phyloP scores from a whole-genome alignment of 306 rosid species.

The Alnus glutinosa region DNA sequence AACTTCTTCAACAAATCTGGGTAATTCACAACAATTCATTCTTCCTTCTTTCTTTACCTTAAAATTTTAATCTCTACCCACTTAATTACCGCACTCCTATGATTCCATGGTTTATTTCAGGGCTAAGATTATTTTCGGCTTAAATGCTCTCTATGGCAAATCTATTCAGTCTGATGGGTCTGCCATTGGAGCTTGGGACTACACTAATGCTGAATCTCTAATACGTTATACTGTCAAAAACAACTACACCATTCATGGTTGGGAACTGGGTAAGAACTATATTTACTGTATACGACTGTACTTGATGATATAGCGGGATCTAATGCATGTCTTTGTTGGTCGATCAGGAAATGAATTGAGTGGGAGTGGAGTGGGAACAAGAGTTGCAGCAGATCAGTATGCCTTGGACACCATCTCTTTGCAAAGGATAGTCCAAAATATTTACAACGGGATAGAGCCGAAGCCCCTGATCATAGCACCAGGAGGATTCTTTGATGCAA shows the following conservation, averaged over 20 bases:
- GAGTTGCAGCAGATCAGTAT: conserved; percentile 66
- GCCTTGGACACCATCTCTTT: conserved; percentile 59
- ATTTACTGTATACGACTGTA: neutral
- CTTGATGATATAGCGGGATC: no score
- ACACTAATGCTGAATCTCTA: conserved; percentile 68
- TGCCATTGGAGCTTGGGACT: conserved; percentile 77
- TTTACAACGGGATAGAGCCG: conserved; percentile 40
- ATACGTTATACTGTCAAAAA: conserved; percentile 70
- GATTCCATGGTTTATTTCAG: conserved; percentile 48
- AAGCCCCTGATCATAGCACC: conserved; percentile 86
- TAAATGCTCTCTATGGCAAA: conserved; percentile 80
- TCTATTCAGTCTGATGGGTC: conserved; percentile 26
- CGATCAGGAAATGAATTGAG: conserved; percentile 77
- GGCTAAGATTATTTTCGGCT: conserved; percentile 79
- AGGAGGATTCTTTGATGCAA: conserved; percentile 83
- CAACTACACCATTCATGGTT: conserved; percentile 72
- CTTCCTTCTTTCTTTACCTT: conserved; percentile 24
- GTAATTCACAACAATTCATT: conserved; percentile 36
- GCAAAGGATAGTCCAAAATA: conserved; percentile 45
- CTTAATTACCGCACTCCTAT: conserved; percentile 11
- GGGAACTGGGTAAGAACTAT: conserved; percentile 85
- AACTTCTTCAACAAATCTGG: conserved; percentile 76
- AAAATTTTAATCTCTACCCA: conserved; percentile 2
- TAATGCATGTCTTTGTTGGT: conserved; percentile 1
- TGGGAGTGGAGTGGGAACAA: conserved; percentile 79